Evolutionary conservation across 495 filamentous ascomycete species (phyloP), one percentile per base, ranked within the genome.

Genomic region (Penicillium mononematosum): DNA sequence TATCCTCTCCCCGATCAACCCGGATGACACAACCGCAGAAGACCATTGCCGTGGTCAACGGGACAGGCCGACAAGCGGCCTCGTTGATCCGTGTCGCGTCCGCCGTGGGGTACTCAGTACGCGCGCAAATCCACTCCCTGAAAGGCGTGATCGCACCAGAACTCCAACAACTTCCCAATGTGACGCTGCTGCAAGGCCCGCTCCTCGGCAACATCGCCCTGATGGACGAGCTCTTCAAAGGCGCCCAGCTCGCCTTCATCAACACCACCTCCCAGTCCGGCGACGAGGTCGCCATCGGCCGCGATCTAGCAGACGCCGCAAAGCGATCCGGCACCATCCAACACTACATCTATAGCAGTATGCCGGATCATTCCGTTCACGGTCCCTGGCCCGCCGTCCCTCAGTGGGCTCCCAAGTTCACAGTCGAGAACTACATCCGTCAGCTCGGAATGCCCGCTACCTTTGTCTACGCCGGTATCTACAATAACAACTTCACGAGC

Each of bases 401-500:
- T 0, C 82, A 96, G 52, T 98, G 94, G 94, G 85, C 89, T 4
- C 83, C 87, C 56, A 98, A 98, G 72, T 89, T 91, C 68, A 85
- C 89, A 17, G 86, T 96, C 38, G 94, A 97, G 75, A 87, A 92
- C 52, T 96, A 96, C 68, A 81, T 96, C 45, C 87, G 89, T 27
- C 85, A 91, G 68, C 82, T 95, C 45, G 88, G 84, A 3, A 75
- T 97, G 8, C 90, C 92, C 0, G 83, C 91, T 1, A 97, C 93
- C 8, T 97, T 96, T 61, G 85, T 97, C 59, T 98, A 97, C 69
- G 88, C 91, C 29, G 94, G 94, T 41, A 96, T 96, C 62, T 98
- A 98, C 78, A 96, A 97, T 75, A 98, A 98, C 72, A 98, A 98
- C 71, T 98, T 98, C 75, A 97, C 92, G 10, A 91, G 88, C 56